Conservation (phyloP, 371 early-diverging fungal genomes). For the Synchytrium microbalum region DNA sequence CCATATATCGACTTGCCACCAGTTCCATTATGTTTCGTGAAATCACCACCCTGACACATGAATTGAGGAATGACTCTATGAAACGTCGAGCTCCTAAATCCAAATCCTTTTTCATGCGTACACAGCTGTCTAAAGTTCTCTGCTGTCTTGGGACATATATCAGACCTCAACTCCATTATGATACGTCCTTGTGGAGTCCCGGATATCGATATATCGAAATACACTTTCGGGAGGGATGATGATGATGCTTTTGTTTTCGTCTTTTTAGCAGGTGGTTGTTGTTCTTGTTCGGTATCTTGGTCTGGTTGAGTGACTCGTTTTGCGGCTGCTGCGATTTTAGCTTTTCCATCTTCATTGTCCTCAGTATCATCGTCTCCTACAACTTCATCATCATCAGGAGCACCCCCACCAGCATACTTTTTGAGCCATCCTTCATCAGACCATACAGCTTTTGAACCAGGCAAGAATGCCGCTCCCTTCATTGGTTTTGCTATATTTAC, state of each 20-base stretch:
- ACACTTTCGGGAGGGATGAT: constrained; percentile 35
- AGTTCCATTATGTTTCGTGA: constrained; percentile 47
- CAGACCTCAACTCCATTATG: constrained; percentile 50
- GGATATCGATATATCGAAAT: constrained; percentile 49
- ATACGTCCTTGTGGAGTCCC: constrained; percentile 36
- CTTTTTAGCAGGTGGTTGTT: constrained; percentile 12
- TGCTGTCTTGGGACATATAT: constrained; percentile 89
- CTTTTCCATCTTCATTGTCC: constrained; percentile 2
- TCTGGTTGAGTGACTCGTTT: constrained; percentile 1
- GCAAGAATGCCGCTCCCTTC: constrained; percentile 30
- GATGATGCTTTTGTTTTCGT: constrained; percentile 15
- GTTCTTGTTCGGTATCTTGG: not conserved
- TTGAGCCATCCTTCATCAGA: constrained; percentile 63
- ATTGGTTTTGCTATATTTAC: constrained; percentile 76
- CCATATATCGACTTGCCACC: constrained; percentile 55
- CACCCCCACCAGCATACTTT: constrained; percentile 39
- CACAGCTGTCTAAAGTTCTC: constrained; percentile 75
- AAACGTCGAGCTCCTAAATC: constrained; percentile 64
- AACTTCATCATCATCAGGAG: constrained; percentile 7
- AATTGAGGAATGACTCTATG: constrained; percentile 80
- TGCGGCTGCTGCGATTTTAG: constrained; percentile 13
- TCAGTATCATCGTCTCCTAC: not conserved
- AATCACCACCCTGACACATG: constrained; percentile 31
- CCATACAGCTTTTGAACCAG: constrained; percentile 48
- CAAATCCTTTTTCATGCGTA: constrained; percentile 84